Percentiles rank a stretch among this genome's conserved stretches.
phyloP scores from a whole-genome alignment of 2,329 filamentous ascomycete species.

The Pseudocercospora musae region DNA sequence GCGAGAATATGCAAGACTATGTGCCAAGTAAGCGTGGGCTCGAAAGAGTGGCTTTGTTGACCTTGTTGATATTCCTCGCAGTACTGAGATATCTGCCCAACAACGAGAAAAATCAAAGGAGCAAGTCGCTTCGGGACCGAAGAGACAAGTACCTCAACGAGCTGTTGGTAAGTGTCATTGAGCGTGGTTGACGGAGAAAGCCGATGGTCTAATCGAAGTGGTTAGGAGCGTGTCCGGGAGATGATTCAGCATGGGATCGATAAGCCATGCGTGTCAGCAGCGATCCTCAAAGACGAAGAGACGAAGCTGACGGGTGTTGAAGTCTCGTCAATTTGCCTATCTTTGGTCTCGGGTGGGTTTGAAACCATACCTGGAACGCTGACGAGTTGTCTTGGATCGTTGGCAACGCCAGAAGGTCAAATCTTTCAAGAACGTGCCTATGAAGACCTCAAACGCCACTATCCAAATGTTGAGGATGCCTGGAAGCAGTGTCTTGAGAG shows the following conservation, averaged over 20 bases:
- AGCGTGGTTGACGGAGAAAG: too few species aligned
- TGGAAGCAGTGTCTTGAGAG: constrained; percentile 46
- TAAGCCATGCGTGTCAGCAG: constrained; percentile 54
- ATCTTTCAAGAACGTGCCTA: constrained; percentile 53
- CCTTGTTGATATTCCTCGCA: neutral
- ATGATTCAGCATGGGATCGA: constrained; percentile 53
- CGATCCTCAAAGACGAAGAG: constrained; percentile 54
- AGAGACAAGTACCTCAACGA: constrained; percentile 51
- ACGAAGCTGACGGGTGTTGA: constrained; percentile 53
- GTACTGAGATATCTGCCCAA: constrained; percentile 50
- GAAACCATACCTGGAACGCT: constrained; percentile 55
- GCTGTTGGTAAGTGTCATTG: constrained; percentile 34
- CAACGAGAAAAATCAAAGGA: constrained; percentile 50
- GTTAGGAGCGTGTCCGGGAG: constrained; percentile 45
- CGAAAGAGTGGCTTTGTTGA: neutral
- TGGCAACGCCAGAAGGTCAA: constrained; percentile 49
- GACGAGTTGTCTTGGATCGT: constrained; percentile 51
- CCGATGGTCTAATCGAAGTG: neutral
- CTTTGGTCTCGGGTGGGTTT: constrained; percentile 53
- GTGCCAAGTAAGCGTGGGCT: constrained; percentile 36
- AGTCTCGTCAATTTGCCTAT: constrained; percentile 53
- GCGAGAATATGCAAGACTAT: constrained; percentile 55
- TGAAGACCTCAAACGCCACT: constrained; percentile 49
- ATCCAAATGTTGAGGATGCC: constrained; percentile 46
- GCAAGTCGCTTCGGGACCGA: constrained; percentile 47